Evolutionary conservation across 495 filamentous ascomycete genomes (phyloP).

Genomic region (Hapsidospora chrysogenum): DNA sequence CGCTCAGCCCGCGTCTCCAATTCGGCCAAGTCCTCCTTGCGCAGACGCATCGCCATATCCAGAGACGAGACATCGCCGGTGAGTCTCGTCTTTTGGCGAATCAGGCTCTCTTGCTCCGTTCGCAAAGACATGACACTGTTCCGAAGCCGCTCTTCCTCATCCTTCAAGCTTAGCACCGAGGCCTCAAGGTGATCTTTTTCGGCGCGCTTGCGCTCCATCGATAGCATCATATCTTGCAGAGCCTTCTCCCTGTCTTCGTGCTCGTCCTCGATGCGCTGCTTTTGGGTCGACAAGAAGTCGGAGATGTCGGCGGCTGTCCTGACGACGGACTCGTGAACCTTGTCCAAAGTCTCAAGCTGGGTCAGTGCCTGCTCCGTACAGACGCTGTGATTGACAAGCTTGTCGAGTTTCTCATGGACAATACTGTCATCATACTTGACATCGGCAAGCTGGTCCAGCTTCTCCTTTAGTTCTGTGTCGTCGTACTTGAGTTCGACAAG

Average conservation of each 20-base stretch:
- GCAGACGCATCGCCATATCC: constrained; percentile 73
- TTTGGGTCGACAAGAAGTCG: constrained; percentile 71
- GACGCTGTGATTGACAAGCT: constrained; percentile 51
- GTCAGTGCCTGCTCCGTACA: constrained; percentile 36
- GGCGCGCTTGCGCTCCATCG: constrained; percentile 59
- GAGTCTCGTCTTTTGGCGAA: constrained; percentile 55
- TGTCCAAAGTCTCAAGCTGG: constrained; percentile 61
- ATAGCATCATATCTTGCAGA: constrained; percentile 64
- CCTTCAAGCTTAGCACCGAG: constrained; percentile 39
- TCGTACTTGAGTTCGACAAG: constrained; percentile 47
- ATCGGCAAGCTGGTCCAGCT: constrained; percentile 9
- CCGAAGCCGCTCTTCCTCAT: constrained; percentile 23
- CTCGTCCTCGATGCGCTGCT: constrained; percentile 58
- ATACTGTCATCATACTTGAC: constrained; percentile 45
- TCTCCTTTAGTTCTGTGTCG: constrained; percentile 6
- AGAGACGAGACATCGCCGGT: constrained; percentile 71
- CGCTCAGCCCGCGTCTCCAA: constrained; percentile 80
- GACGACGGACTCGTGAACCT: constrained; percentile 80
- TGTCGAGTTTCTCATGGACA: constrained; percentile 76
- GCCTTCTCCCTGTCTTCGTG: constrained; percentile 64
- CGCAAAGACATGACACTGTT: constrained; percentile 29
- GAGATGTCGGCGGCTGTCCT: constrained; percentile 71
- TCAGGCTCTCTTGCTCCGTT: constrained; percentile 53
- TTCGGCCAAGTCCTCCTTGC: constrained; percentile 73
- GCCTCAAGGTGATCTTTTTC: constrained; percentile 68